phyloP scores from a whole-genome alignment of 805 yeast genomes.

The Jamesozyma spencerorum region DNA sequence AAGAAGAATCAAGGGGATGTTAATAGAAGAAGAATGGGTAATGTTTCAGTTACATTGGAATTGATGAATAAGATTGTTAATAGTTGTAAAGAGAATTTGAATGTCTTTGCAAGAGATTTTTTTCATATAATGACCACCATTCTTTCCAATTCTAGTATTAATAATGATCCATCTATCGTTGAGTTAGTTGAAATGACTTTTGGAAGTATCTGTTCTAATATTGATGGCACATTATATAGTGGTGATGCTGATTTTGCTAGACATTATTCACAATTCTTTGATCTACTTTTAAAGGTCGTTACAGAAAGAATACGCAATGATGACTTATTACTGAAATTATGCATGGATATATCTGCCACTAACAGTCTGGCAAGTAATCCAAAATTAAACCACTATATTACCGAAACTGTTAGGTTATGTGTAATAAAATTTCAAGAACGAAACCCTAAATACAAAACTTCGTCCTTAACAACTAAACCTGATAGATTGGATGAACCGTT shows the following conservation, averaged over 20 bases:
- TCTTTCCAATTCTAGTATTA: conserved; percentile 30
- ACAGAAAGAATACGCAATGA: conserved; percentile 21
- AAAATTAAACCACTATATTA: conserved; percentile 20
- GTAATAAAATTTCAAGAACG: conserved; percentile 23
- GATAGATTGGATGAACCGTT: conserved; percentile 7
- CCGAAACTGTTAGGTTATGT: conserved; percentile 18
- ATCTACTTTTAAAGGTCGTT: conserved; percentile 23
- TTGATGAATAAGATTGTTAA: conserved; percentile 61
- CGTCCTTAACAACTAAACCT: conserved; percentile 8
- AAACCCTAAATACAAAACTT: conserved; percentile 16
- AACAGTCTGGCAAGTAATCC: conserved; percentile 24
- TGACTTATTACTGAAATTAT: conserved; percentile 25
- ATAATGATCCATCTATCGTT: conserved; percentile 54
- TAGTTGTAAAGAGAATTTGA: conserved; percentile 74
- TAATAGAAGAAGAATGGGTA: conserved; percentile 58
- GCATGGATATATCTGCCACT: conserved; percentile 25
- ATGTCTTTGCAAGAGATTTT: conserved; percentile 66
- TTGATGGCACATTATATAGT: conserved; percentile 53
- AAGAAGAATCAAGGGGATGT: conserved; percentile 55
- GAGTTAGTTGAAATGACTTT: conserved; percentile 44
- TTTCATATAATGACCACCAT: conserved; percentile 49
- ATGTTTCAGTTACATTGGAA: conserved; percentile 70
- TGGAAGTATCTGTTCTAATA: conserved; percentile 38
- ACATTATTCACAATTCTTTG: conserved; percentile 34
- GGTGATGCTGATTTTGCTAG: conserved; percentile 55